Base-by-base conservation (phyloP, 768 basidiomycete genomes). In the Rubroboletus satanas region DNA sequence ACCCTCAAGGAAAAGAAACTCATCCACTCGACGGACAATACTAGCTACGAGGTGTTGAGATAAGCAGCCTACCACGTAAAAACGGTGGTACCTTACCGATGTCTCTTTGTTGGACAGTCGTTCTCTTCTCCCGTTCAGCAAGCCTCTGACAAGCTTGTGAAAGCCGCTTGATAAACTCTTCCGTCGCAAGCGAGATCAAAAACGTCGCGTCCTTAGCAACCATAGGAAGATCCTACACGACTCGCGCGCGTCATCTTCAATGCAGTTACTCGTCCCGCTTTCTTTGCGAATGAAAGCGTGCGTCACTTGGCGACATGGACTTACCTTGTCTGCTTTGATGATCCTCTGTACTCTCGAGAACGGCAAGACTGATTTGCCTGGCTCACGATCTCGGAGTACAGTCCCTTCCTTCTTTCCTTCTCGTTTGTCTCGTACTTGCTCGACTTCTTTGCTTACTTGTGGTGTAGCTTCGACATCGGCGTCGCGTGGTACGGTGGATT, bases 1-100 rank as follows among this genome's bases (percentile, higher is more conserved):
- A 88, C 89, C 90, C 70, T 89, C 85, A 6, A 92, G 78, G 64
- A 92, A 92, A 44, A 86, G 65, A 61, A 88, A 91, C 58, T 92
- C 90, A 46, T 90, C 87, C 46, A 76, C 83, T 61, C 79, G 81
- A 51, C 84, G 77, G 31, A 84, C 81, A 10, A 83, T 81, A 9
- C 77, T 75, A 5, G 81, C 89, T 90, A 54, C 14, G 52, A 51
- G n/a, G 31, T 15, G 45, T 42, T 21, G 38, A 46, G 37, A 49
- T 48, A 38, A 48, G 21, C 31, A 43, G 32, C 18, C 55, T 21
- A 23, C 28, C 14, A 37, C 31, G 11, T 14, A 21, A 35, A 21
- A 28, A 45, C 7, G 18, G 11, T 11, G 28, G 45, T 21, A 35
- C 74, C 81, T 59, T 62, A 92, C 93, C 87, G 44, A 94, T 71